Conservation (phyloP, 1,284 basidiomycete genomes). For the Grifola frondosa region DNA sequence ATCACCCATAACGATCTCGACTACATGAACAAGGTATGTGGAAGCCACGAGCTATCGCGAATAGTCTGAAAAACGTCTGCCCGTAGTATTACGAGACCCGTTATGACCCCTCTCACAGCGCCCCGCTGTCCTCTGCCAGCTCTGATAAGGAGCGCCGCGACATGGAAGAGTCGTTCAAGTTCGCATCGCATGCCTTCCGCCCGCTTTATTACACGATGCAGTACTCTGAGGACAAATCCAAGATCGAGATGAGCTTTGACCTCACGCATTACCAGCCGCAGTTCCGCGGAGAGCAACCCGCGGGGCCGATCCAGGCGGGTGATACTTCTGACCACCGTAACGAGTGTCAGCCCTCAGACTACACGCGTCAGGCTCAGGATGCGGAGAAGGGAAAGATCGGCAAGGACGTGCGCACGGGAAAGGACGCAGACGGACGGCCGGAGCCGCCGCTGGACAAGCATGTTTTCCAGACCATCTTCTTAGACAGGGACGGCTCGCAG, state of each 20-base stretch:
- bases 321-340: conserved; percentile 23
- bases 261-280: conserved; percentile 59
- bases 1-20: conserved; percentile 56
- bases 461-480: conserved; percentile 68
- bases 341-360: conserved; percentile 17
- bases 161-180: conserved; percentile 41
- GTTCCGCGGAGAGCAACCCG: conserved; percentile 32
- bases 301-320: conserved; percentile 22
- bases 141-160: conserved; percentile 37
- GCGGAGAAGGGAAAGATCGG: conserved; percentile 16
- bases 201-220: conserved; percentile 60
- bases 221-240: conserved; percentile 50
- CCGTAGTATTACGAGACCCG: conserved; percentile 46
- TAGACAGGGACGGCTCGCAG: conserved; percentile 49
- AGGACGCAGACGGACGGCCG: conserved; percentile 19
- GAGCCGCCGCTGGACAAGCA: conserved; percentile 41
- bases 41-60: not conserved
- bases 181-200: conserved; percentile 49
- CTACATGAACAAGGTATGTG: conserved; percentile 53
- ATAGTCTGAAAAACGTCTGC: not conserved
- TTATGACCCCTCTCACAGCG: conserved; percentile 43
- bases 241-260: conserved; percentile 67
- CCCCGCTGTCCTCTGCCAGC: conserved; percentile 32
- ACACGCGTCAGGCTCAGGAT: conserved; percentile 19
- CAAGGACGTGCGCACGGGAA: conserved; percentile 21